phyloP scores from a whole-genome alignment of 306 rosid species.

The Biancaea sappan region DNA sequence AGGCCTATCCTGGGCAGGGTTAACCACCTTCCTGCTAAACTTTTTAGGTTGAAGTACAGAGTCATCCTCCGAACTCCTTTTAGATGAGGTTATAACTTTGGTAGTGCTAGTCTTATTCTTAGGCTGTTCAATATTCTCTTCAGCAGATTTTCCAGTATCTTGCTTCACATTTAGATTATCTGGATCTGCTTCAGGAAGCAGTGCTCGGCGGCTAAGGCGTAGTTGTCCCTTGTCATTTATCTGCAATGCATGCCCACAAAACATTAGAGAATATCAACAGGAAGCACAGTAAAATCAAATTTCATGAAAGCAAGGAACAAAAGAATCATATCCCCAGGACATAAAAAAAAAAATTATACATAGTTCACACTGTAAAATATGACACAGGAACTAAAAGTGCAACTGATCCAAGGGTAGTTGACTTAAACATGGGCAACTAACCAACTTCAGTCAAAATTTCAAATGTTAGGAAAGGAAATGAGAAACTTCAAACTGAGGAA shows the following conservation, averaged over 20 bases:
- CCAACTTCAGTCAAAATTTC: neutral
- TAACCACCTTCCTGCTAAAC: slow-evolving; percentile 57
- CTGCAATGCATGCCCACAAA: slow-evolving; percentile 50
- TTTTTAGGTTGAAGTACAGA: slow-evolving; percentile 59
- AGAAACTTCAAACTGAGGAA: neutral
- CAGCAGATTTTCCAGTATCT: slow-evolving; percentile 44
- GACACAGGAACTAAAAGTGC: neutral
- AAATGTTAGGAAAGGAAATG: neutral
- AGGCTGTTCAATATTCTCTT: slow-evolving; percentile 43
- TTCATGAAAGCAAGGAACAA: slow-evolving; percentile 15
- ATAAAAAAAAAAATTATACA: neutral
- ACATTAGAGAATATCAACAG: slow-evolving; percentile 22
- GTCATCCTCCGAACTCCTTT: slow-evolving; percentile 47
- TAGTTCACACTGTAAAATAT: slow-evolving; percentile 10
- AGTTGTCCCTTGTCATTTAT: slow-evolving; percentile 90
- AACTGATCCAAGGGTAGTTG: neutral
- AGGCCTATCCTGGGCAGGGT: slow-evolving; percentile 50
- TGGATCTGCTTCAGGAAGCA: slow-evolving; percentile 74
- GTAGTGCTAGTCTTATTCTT: slow-evolving; percentile 41
- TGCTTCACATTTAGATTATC: slow-evolving; percentile 49
- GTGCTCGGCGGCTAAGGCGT: slow-evolving; percentile 85
- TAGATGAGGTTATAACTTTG: slow-evolving; percentile 44
- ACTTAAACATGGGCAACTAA: neutral
- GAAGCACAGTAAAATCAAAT: slow-evolving; percentile 15
- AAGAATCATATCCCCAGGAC: neutral